A percentile compares a stretch with the other conserved stretches of the same genome.
Evolutionary conservation across 371 early-diverging fungal genomes (phyloP).

Genomic region (Rhizomucor miehei): DNA sequence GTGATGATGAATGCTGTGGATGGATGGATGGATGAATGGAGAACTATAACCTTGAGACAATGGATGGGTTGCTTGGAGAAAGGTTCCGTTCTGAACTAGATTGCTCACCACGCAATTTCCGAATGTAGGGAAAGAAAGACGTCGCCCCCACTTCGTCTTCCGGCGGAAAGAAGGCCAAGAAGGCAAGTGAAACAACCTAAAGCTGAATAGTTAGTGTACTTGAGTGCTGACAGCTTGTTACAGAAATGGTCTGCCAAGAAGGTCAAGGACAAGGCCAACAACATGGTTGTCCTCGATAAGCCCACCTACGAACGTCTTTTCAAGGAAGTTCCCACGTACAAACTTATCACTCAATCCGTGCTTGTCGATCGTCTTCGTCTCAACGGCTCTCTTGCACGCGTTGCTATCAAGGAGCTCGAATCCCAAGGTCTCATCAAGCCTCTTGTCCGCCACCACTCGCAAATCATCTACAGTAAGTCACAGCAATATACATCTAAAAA

Average conservation of each 20-base stretch:
- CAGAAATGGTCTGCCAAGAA: conserved; percentile 95
- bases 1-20: too few relatives aligned
- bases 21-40: too few relatives aligned
- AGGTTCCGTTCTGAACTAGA: too few relatives aligned
- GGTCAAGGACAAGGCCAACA: conserved; percentile 97
- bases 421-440: conserved; percentile 88
- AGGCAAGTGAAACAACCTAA: conserved; percentile 16
- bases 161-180: conserved; percentile 89
- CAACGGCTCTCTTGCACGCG: conserved; percentile 95
- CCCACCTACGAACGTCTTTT: conserved; percentile 87
- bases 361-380: conserved; percentile 97
- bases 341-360: conserved; percentile 96
- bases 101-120: too few relatives aligned
- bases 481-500: not conserved
- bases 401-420: conserved; percentile 91
- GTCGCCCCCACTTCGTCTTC: conserved; percentile 68
- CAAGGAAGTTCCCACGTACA: conserved; percentile 99
- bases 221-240: conserved; percentile 1
- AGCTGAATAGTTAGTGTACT: not conserved
- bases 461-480: conserved; percentile 87
- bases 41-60: too few relatives aligned
- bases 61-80: too few relatives aligned
- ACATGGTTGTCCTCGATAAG: conserved; percentile 91
- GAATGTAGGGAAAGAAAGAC: conserved; percentile 38
- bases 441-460: conserved; percentile 86